Evolutionary conservation across 176 grass and related monocot genomes (phyloP).

Genomic region (Stipa capillata): DNA sequence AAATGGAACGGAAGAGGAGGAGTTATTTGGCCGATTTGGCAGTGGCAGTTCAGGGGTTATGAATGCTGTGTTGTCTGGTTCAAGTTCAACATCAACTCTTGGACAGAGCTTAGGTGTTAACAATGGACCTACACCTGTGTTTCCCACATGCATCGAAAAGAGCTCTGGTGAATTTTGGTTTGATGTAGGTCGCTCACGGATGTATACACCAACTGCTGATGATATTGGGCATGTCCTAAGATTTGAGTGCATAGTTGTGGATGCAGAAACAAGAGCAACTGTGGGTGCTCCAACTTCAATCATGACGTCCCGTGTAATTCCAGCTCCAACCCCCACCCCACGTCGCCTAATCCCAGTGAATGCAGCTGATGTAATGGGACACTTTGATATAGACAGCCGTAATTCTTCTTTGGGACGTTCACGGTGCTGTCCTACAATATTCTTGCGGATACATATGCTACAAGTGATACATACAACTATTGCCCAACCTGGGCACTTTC

Average conservation of each 20-base stretch:
- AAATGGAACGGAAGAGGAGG: slow-evolving; percentile 73
- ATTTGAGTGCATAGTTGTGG: slow-evolving; percentile 65
- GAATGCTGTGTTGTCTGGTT: slow-evolving; percentile 25
- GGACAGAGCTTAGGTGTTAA: slow-evolving; percentile 28
- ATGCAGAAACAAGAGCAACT: slow-evolving; percentile 47
- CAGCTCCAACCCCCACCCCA: slow-evolving; percentile 69
- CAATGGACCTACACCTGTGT: slow-evolving; percentile 39
- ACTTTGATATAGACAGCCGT: slow-evolving; percentile 44
- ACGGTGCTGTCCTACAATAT: slow-evolving; percentile 91
- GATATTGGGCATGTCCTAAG: slow-evolving; percentile 81
- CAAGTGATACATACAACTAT: slow-evolving; percentile 64
- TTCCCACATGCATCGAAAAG: slow-evolving; percentile 42
- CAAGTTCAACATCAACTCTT: slow-evolving; percentile 39
- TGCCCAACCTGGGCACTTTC: slow-evolving; percentile 89
- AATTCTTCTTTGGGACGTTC: slow-evolving; percentile 62
- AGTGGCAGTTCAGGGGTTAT: slow-evolving; percentile 29
- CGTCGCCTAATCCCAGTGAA: slow-evolving; percentile 67
- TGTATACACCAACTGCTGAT: slow-evolving; percentile 70
- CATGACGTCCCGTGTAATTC: slow-evolving; percentile 73
- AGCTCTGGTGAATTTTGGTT: slow-evolving; percentile 70
- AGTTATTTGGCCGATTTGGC: slow-evolving; percentile 56
- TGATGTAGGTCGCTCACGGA: slow-evolving; percentile 56
- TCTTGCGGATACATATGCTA: slow-evolving; percentile 73
- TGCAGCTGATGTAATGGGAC: slow-evolving; percentile 38
- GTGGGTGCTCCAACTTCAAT: slow-evolving; percentile 50